Evolutionary conservation across 176 grass and related monocot species (phyloP), one percentile per base, ranked within the genome.

Genomic region (Cymbopogon citratus): DNA sequence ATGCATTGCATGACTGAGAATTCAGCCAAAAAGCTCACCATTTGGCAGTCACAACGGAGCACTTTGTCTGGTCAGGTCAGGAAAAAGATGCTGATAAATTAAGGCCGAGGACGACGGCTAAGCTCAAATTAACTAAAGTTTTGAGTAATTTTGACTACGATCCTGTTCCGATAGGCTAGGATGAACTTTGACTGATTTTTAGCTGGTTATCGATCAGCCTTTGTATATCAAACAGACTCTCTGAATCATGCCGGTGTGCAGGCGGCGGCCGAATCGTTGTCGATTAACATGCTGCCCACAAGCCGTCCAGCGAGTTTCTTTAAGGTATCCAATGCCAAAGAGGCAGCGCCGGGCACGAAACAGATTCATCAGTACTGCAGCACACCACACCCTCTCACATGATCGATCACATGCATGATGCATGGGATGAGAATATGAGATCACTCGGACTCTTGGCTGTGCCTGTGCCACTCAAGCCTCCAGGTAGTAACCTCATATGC

Each of bases 251-350:
- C 9, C 3, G 73, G 77, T 77, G 71, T 65, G 46, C 39, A 70
- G 63, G 82, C 33, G 15, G 64, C 65, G 67, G 78, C 72, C 83
- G 8, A 85, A 81, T 89, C 43, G 82, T 68, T 66, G 48, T 4
- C 45, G 27, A 46, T 57, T 52, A 86, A 82, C 73, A 66, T 86
- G 83, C 43, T 56, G 79, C 33, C 65, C 45, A 83, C 80, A 63
- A 65, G 27, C 66, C 49, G 21, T 45, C 80, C 66, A 84, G 74
- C 68, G 38, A 51, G 69, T 80, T 60, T 12, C 9, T 60, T 76
- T 80, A 80, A 83, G 80, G 62, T 84, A 84, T 83, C 88, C n/a
- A 11, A 59, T 59, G 54, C 21, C 80, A 80, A 80, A 63, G 74
- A 5, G 4, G 16, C 48, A 39, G 33, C 41, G 19, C n/a, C n/a